A percentile compares a stretch with the other conserved stretches of the same genome.
Evolutionary conservation across 768 basidiomycete species (phyloP).

Genomic region (Leucosporidium creatinivorum): DNA sequence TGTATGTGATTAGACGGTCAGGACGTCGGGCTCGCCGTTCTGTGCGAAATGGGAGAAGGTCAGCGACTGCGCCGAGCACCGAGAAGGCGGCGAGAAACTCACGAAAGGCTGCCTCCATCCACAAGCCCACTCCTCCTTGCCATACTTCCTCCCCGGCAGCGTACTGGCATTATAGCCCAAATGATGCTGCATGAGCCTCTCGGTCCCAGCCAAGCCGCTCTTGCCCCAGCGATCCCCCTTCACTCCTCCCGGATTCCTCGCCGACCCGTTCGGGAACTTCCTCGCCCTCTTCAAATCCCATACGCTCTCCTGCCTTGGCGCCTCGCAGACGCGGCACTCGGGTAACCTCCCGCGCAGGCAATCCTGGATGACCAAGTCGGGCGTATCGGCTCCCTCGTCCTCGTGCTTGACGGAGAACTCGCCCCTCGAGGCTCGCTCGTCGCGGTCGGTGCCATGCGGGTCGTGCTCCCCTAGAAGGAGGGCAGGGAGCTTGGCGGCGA

Average conservation of each 20-base stretch:
- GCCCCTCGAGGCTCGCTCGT: constrained; percentile 8
- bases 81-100: neutral
- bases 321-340: constrained; percentile 12
- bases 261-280: neutral
- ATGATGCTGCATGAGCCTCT: constrained; percentile 15
- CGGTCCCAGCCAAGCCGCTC: constrained; percentile 18
- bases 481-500: constrained; percentile 11
- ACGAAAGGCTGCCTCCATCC: constrained; percentile 25
- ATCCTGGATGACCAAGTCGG: constrained; percentile 25
- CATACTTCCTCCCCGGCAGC: constrained; percentile 20
- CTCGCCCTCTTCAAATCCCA: neutral
- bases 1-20: constrained; percentile 2
- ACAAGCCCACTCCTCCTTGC: constrained; percentile 25
- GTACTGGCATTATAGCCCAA: constrained; percentile 20
- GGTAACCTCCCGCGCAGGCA: constrained; percentile 11
- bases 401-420: neutral
- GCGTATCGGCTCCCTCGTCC: constrained; percentile 22
- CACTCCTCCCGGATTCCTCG: neutral
- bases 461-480: constrained; percentile 13
- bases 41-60: neutral
- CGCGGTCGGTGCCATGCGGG: constrained; percentile 4
- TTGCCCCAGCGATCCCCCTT: constrained; percentile 15
- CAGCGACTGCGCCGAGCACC: neutral
- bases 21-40: constrained; percentile 24
- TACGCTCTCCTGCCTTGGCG: neutral